Percentiles rank a stretch among this genome's conserved stretches.
Conservation (phyloP, 2,329 filamentous ascomycete genomes). For the Neonectria punicea region DNA sequence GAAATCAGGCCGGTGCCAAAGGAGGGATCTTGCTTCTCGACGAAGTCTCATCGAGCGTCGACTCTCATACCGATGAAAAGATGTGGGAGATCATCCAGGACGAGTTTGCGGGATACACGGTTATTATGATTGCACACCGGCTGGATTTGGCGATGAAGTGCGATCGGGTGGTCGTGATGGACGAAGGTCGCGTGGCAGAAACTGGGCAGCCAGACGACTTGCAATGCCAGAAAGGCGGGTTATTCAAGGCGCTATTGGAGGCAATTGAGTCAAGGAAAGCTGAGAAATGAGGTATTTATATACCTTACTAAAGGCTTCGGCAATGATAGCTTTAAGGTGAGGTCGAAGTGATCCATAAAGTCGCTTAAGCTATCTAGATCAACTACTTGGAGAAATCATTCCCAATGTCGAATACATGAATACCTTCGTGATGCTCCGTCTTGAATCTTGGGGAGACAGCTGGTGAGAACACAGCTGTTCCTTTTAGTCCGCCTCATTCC, state of each 20-base stretch:
- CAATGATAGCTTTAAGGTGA: too few relatives aligned
- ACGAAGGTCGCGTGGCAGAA: slow-evolving; percentile 57
- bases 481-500: too few relatives aligned
- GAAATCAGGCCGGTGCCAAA: slow-evolving; percentile 1
- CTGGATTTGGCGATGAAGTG: slow-evolving; percentile 61
- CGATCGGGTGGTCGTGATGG: slow-evolving; percentile 61
- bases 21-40: slow-evolving; percentile 50
- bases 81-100: slow-evolving; percentile 52
- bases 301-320: too few relatives aligned
- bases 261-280: neutral
- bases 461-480: too few relatives aligned
- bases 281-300: too few relatives aligned
- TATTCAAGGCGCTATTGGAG: neutral
- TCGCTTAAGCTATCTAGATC: too few relatives aligned
- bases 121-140: slow-evolving; percentile 59
- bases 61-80: slow-evolving; percentile 50
- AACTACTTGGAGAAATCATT: too few relatives aligned
- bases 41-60: slow-evolving; percentile 54
- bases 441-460: too few relatives aligned
- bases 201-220: slow-evolving; percentile 15
- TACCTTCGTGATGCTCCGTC: too few relatives aligned
- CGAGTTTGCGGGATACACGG: slow-evolving; percentile 59
- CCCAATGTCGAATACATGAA: too few relatives aligned
- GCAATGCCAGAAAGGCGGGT: neutral
- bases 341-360: too few relatives aligned